Evolutionary conservation across 257 asterid genomes (phyloP).

Genomic region (Asclepias syriaca): DNA sequence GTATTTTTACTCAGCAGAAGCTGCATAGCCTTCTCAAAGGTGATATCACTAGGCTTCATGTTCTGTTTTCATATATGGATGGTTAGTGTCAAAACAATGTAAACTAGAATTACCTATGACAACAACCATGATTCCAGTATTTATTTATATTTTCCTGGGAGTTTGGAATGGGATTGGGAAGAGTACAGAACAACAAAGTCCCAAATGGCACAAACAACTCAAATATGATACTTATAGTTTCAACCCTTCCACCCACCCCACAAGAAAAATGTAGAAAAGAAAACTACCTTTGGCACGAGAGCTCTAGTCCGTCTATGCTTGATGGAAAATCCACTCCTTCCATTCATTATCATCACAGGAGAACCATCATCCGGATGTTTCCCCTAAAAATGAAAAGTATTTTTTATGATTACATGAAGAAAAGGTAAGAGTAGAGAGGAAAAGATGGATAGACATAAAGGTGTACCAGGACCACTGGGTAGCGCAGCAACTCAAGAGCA

Average conservation of each 20-base stretch:
- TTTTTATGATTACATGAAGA: conserved; percentile 17
- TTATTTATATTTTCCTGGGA: too few relatives aligned
- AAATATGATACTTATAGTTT: too few relatives aligned
- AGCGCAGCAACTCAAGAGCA: conserved; percentile 74
- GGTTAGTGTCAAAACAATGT: conserved; percentile 9
- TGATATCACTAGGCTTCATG: conserved; percentile 50
- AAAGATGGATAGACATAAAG: conserved; percentile 11
- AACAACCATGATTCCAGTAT: too few relatives aligned
- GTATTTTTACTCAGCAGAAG: conserved; percentile 55
- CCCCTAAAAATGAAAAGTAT: conserved; percentile 42
- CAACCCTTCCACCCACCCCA: too few relatives aligned
- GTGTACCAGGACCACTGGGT: conserved; percentile 75
- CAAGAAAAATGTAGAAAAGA: not conserved
- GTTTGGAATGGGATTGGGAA: too few relatives aligned
- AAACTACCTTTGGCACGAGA: conserved; percentile 71
- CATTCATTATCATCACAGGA: conserved; percentile 57
- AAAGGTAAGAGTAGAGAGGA: not conserved
- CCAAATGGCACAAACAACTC: too few relatives aligned
- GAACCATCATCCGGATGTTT: conserved; percentile 69
- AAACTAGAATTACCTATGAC: not conserved
- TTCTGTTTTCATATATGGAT: conserved; percentile 32
- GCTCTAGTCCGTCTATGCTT: conserved; percentile 59
- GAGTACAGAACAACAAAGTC: too few relatives aligned
- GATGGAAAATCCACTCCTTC: conserved; percentile 55
- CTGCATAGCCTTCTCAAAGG: conserved; percentile 61